These are phyloP conservation scores for Ogataea pilisensis DNA, from an alignment of 805 yeast species.

Conservation along the genomic window DNA sequence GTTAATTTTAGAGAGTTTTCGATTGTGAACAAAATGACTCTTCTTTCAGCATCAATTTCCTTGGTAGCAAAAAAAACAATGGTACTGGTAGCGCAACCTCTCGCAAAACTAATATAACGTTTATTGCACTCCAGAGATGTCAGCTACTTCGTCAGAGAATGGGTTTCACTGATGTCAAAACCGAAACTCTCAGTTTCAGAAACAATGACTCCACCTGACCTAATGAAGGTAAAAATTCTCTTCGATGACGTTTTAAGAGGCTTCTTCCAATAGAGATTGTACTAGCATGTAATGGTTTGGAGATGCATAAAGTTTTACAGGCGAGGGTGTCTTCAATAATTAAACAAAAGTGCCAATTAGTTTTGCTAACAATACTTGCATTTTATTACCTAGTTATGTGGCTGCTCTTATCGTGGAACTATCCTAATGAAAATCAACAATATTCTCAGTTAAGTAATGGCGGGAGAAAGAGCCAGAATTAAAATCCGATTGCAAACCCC, in stretches of 20 bases:
- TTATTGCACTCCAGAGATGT: conserved; percentile 65
- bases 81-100: conserved; percentile 60
- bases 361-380: conserved; percentile 48
- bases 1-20: conserved; percentile 68
- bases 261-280: conserved; percentile 18
- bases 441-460: conserved; percentile 62
- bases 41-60: conserved; percentile 52
- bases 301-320: conserved; percentile 50
- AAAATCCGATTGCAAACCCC: conserved; percentile 76
- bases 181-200: conserved; percentile 68
- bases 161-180: conserved; percentile 58
- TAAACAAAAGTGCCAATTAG: conserved; percentile 28
- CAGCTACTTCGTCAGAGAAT: conserved; percentile 55
- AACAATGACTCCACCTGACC: conserved; percentile 57
- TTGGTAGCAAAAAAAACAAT: conserved; percentile 60
- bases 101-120: conserved; percentile 64
- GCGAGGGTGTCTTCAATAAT: conserved; percentile 32
- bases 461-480: conserved; percentile 78
- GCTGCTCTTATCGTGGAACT: conserved; percentile 61
- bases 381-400: conserved; percentile 66
- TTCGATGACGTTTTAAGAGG: conserved; percentile 65
- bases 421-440: conserved; percentile 70
- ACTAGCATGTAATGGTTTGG: conserved; percentile 22
- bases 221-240: conserved; percentile 52
- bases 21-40: conserved; percentile 61